Percentiles rank a stretch among this genome's conserved stretches.
Conservation (phyloP, 345 rosid species). For the Salix suchowensis region DNA sequence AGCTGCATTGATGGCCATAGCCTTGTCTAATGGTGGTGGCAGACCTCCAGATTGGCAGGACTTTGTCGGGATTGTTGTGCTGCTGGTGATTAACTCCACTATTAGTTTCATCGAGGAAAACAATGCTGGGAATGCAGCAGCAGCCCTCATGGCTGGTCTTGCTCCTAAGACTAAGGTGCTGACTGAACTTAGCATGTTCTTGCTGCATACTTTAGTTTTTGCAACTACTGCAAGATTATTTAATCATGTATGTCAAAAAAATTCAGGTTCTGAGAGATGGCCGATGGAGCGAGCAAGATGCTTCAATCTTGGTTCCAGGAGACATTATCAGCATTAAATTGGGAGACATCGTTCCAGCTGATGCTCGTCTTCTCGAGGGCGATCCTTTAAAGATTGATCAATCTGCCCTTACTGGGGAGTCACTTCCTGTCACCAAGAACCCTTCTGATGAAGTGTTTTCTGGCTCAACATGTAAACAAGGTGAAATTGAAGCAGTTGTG, state of each 20-base stretch:
- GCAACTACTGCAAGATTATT: neutral
- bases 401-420: slow-evolving; percentile 93
- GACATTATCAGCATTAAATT: slow-evolving; percentile 78
- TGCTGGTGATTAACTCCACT: slow-evolving; percentile 81
- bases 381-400: slow-evolving; percentile 92
- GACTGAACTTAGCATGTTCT: neutral
- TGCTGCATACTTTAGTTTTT: neutral
- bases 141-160: slow-evolving; percentile 93
- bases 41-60: slow-evolving; percentile 96
- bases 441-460: slow-evolving; percentile 84
- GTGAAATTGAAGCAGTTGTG: slow-evolving; percentile 84
- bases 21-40: slow-evolving; percentile 68
- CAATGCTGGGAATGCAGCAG: slow-evolving; percentile 93
- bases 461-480: slow-evolving; percentile 89
- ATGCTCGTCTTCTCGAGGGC: slow-evolving; percentile 93
- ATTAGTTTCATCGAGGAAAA: slow-evolving; percentile 90
- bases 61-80: slow-evolving; percentile 66
- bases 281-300: slow-evolving; percentile 85
- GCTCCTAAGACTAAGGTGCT: slow-evolving; percentile 87
- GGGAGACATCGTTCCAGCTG: slow-evolving; percentile 91
- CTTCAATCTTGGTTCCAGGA: slow-evolving; percentile 85
- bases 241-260: neutral
- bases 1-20: slow-evolving; percentile 87
- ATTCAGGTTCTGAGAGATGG: slow-evolving; percentile 76
- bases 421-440: slow-evolving; percentile 72